Percentiles rank a stretch among this genome's conserved stretches.
Conservation (phyloP, 768 basidiomycete species). For the Tricholomella constricta region DNA sequence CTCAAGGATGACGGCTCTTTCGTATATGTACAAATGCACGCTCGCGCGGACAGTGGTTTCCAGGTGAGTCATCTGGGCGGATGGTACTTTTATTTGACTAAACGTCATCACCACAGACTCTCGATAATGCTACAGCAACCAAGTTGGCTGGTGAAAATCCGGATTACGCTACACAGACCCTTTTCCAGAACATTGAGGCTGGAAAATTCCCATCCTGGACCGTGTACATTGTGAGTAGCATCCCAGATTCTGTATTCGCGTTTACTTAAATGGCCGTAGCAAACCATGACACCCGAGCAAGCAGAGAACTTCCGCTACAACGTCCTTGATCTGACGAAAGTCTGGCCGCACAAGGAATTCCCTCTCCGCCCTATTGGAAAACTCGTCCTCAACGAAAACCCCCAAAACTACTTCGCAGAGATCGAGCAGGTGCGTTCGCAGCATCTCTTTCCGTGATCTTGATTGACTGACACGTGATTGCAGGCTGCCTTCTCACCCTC, state of each 20-base stretch:
- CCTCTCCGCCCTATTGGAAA: constrained; percentile 91
- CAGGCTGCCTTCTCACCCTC: constrained; percentile 86
- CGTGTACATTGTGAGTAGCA: constrained; percentile 68
- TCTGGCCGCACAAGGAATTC: constrained; percentile 87
- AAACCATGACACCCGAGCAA: constrained; percentile 93
- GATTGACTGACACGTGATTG: constrained; percentile 26
- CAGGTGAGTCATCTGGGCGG: constrained; percentile 49
- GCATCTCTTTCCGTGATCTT: constrained; percentile 20
- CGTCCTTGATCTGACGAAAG: constrained; percentile 87
- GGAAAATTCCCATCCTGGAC: constrained; percentile 87
- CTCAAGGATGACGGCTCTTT: constrained; percentile 83
- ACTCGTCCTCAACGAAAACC: constrained; percentile 77
- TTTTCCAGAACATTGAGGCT: constrained; percentile 83
- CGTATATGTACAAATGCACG: constrained; percentile 86
- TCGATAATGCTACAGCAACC: constrained; percentile 66
- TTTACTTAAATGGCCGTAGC: constrained; percentile 39
- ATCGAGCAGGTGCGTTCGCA: constrained; percentile 84
- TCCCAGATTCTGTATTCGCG: too few species aligned
- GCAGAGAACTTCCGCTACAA: constrained; percentile 91
- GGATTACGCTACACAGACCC: constrained; percentile 78
- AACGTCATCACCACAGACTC: constrained; percentile 49
- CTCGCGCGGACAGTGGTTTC: constrained; percentile 77
- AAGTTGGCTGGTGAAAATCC: constrained; percentile 73
- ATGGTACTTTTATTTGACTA: background rate
- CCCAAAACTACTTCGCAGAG: constrained; percentile 91